Base-by-base conservation (phyloP, 768 basidiomycete species). In the Pleurotus citrinopileatus region DNA sequence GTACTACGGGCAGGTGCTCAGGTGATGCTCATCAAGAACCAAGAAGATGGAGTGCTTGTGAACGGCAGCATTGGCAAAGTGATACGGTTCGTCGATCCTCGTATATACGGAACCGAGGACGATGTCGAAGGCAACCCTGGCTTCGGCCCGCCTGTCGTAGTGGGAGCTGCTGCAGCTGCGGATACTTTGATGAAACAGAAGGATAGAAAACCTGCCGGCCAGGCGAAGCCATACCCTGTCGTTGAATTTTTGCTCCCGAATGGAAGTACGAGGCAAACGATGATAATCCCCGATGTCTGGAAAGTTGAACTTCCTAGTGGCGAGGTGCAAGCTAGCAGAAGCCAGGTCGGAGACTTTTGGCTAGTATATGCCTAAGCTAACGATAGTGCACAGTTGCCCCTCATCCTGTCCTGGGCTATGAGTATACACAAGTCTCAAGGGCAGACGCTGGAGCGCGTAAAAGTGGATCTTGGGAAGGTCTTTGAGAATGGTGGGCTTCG, bases 381-480 rank as follows among this genome's bases (percentile, higher is more conserved):
- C 48, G n/a, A 40, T 42, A n/a, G n/a, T 26, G 28, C 9, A 23
- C 59, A 95, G 91, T 67, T 96, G 1, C 93, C 92, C 0, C 66
- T 98, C 22, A 94, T 97, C 55, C 77, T 96, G 34, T 81, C 95
- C 0, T 98, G 95, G 96, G 95, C 96, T 0, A 96, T 98, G 92
- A 91, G 89, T 43, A 98, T 98, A 58, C 97, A 99, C 69, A 99
- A 99, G 67, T 91, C 90, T 9, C 97, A 99, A 68, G 97, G 97
- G 8, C 97, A 98, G 68, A 98, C 97, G 0, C 76, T 99, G 8
- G 89, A 94, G 22, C 84, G 93, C 42, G 95, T 98, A 61, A 96
- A 90, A 65, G 95, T 98, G 40, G 95, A 98, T 64, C 77, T 99
- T 29, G 85, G 85, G 26, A 88, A 84, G 65, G 89, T 98, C 3